Conservation (phyloP, 768 basidiomycete species). For the Cystobasidium onofrii region DNA sequence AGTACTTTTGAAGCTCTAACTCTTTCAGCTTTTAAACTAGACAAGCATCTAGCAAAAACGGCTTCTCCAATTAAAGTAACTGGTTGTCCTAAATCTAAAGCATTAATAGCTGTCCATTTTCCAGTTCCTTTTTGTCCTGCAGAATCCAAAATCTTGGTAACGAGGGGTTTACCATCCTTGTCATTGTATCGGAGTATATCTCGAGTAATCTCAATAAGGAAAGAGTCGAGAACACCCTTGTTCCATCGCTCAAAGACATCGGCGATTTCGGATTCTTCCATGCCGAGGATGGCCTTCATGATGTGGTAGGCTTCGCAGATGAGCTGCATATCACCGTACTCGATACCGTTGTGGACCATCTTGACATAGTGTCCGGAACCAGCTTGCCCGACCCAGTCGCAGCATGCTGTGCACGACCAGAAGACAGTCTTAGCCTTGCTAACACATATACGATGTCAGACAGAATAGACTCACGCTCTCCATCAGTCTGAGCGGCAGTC, state of each 20-base stretch:
- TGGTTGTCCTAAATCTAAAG: conserved; percentile 74
- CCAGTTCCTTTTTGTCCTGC: conserved; percentile 99
- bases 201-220: conserved; percentile 92
- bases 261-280: conserved; percentile 79
- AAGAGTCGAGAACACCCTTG: conserved; percentile 97
- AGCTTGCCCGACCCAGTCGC: conserved; percentile 98
- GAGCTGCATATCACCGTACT: conserved; percentile 86
- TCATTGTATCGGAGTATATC: conserved; percentile 97
- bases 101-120: conserved; percentile 95
- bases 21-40: conserved; percentile 93
- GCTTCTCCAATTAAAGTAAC: conserved; percentile 99
- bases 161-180: conserved; percentile 81
- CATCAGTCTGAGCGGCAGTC: conserved; percentile 85
- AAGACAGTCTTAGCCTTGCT: neutral
- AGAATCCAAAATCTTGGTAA: conserved; percentile 86
- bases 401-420: conserved; percentile 59
- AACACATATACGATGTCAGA: neutral
- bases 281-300: conserved; percentile 87
- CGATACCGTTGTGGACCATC: conserved; percentile 99
- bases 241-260: conserved; percentile 93
- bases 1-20: conserved; percentile 82
- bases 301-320: conserved; percentile 99
- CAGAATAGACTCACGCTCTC: conserved; percentile 48
- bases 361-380: conserved; percentile 98
- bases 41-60: conserved; percentile 96